Conservation (phyloP, 306 rosid genomes). For the Inga laurina region DNA sequence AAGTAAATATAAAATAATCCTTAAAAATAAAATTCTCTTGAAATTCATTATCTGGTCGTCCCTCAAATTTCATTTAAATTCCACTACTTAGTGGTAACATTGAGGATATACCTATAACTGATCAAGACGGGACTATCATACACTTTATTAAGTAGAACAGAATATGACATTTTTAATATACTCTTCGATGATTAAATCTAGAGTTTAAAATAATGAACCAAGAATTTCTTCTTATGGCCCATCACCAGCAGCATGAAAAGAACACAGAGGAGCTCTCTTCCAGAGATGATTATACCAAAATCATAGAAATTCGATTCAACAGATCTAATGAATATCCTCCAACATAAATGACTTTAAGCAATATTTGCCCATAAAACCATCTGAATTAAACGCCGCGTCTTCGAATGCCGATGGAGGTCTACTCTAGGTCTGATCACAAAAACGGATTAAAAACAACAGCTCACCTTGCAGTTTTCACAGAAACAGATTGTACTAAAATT, state of each 20-base stretch:
- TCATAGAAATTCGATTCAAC: neutral
- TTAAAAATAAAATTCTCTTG: neutral
- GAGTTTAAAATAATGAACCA: neutral
- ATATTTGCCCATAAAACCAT: neutral
- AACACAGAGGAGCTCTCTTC: neutral
- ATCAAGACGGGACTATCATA: neutral
- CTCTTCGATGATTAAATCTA: neutral
- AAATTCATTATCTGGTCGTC: too few relatives aligned
- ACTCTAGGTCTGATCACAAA: neutral
- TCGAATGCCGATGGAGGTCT: neutral
- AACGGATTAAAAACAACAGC: neutral
- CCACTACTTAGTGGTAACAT: neutral
- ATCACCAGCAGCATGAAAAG: neutral
- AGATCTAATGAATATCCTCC: neutral
- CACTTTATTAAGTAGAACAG: neutral
- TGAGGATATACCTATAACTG: neutral
- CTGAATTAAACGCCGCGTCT: neutral
- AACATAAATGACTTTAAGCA: neutral
- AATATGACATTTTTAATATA: neutral
- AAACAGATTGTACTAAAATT: neutral
- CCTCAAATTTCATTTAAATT: neutral
- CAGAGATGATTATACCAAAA: neutral
- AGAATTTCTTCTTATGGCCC: neutral
- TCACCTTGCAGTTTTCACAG: neutral
- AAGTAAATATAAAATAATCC: neutral